Conservation (phyloP, 306 rosid genomes). For the Luffa aegyptiaca region DNA sequence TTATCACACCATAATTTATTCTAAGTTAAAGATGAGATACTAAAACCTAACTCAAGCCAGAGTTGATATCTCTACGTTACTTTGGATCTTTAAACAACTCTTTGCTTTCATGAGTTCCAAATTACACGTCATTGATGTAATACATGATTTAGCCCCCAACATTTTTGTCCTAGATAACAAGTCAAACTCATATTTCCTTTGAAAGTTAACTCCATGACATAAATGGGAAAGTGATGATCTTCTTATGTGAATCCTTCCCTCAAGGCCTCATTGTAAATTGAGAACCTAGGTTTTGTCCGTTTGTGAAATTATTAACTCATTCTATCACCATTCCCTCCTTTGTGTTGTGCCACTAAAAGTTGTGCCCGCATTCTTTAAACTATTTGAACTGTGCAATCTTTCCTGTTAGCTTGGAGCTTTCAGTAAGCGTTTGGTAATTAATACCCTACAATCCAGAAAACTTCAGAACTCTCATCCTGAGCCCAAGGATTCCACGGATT, state of each 20-base stretch:
- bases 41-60: not conserved
- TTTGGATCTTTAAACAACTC: not conserved
- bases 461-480: not conserved
- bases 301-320: not conserved
- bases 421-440: not conserved
- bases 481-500: slow-evolving; percentile 2
- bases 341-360: not conserved
- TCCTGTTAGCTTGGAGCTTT: not conserved
- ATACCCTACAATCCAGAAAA: not conserved
- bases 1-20: too few species aligned
- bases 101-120: not conserved
- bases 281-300: not conserved
- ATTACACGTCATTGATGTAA: not conserved
- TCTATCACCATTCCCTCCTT: not conserved
- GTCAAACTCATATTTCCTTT: too few species aligned
- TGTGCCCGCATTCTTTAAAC: not conserved
- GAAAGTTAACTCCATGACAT: too few species aligned
- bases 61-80: not conserved
- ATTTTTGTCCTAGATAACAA: too few species aligned
- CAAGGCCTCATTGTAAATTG: not conserved
- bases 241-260: not conserved
- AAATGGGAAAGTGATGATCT: not conserved
- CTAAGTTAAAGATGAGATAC: not conserved
- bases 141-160: not conserved
- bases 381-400: not conserved